phyloP scores from a whole-genome alignment of 2,329 filamentous ascomycete genomes.

The Fusarium tupiense region DNA sequence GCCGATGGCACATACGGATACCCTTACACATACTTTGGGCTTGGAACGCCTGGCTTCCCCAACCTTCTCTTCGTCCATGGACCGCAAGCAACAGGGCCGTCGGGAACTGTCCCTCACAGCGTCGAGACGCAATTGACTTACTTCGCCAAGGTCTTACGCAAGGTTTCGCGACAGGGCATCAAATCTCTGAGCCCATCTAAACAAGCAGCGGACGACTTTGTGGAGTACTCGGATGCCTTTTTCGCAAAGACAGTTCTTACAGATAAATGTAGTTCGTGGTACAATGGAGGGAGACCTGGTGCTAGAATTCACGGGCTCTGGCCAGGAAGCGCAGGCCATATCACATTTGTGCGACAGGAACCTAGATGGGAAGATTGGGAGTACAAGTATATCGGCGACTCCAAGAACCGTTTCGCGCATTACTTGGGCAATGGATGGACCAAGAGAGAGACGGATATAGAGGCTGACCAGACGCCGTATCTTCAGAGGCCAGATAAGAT shows the following conservation, averaged over 20 bases:
- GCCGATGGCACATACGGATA: too few species aligned
- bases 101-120: slow-evolving; percentile 73
- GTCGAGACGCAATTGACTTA: slow-evolving; percentile 74
- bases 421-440: slow-evolving; percentile 76
- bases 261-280: slow-evolving; percentile 76
- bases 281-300: slow-evolving; percentile 72
- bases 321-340: slow-evolving; percentile 73
- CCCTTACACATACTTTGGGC: slow-evolving; percentile 73
- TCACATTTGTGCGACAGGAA: slow-evolving; percentile 65
- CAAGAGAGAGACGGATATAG: slow-evolving; percentile 62
- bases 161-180: slow-evolving; percentile 73
- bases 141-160: slow-evolving; percentile 73
- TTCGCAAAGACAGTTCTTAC: slow-evolving; percentile 64
- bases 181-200: slow-evolving; percentile 66
- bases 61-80: slow-evolving; percentile 74
- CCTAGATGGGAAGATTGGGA: slow-evolving; percentile 67
- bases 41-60: slow-evolving; percentile 71
- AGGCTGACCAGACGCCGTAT: slow-evolving; percentile 72
- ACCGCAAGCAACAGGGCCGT: slow-evolving; percentile 66
- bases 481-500: slow-evolving; percentile 64
- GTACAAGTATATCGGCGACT: slow-evolving; percentile 56
- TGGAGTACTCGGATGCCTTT: slow-evolving; percentile 67
- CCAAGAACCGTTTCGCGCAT: slow-evolving; percentile 65
- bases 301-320: slow-evolving; percentile 74
- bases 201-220: slow-evolving; percentile 71